Base-by-base conservation (phyloP, 768 basidiomycete genomes). In the Solioccasus polychromus region DNA sequence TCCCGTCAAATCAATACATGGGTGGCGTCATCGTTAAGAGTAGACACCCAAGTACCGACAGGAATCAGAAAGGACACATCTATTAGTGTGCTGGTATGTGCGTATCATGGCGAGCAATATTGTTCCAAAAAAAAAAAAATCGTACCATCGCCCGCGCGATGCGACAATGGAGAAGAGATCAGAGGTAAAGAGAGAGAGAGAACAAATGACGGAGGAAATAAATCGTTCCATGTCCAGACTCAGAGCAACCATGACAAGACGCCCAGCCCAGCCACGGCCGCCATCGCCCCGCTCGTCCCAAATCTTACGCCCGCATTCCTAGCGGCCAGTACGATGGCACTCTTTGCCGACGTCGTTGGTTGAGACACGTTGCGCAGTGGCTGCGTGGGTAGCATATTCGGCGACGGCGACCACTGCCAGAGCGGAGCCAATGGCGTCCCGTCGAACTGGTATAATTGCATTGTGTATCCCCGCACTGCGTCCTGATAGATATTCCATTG, bases 371-470 rank as follows among this genome's bases (percentile, higher is more conserved):
- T 87, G 51, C 85, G 76, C 47, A 95, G 69, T 36, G 60, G 35
- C 54, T 72, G 73, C 4, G 86, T 88, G 2, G 93, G 93, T 24
- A 92, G 70, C 92, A 96, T 95, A 67, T 82, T 86, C 20, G 93
- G 91, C 9, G 83, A 78, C 12, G 73, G 42, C n/a, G 87, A 80
- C 20, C 85, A 39, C 34, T 69, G 79, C 73, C 78, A 83, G 71
- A 78, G 66, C 5, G 90, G 90, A 0, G 90, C 76, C 28, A 91
- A 64, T 2, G 88, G 85, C 0, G 79, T 58, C 1, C 91, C 92
- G 57, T 95, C 89, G 45, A 75, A 90, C 53, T 79, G 68, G 72
- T 85, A 88, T 44, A 97, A 51, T 55, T 88, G 85, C 4, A 97
- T 75, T 52, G 86, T 84, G 61, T 72, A 78, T 8, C 83, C 86